Base-by-base conservation (phyloP, 139 green algal species). In the Coccomyxa sp. region DNA sequence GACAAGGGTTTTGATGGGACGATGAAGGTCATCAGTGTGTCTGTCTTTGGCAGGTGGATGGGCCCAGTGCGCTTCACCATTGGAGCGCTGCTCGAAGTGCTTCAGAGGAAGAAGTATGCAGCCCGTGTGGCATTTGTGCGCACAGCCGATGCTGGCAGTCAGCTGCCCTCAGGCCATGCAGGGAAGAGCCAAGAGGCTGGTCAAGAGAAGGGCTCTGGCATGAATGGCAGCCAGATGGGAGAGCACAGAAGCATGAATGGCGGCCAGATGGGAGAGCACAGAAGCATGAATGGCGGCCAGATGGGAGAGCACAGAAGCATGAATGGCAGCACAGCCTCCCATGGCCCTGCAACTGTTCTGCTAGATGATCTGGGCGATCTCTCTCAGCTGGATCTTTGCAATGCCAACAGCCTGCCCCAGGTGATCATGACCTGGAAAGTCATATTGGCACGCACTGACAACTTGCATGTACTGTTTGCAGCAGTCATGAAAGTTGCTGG, bases 31-130 rank as follows among this genome's bases (percentile, higher is more conserved):
- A 38, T 23, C 30, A 38, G 13, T 16, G 16, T 51, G 75, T 28
- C 32, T 38, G 25, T 10, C 75, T n/a, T 12, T 38, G 28, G 60
- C 82, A 94, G 89, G 83, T 96, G 91, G 91, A 87, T 97, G 88
- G 93, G 93, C 1, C 86, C 90, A 31, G 76, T 84, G 1, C 87
- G 93, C 7, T 96, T 96, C 87, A 92, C 90, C 12, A 14, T 93
- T 17, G 93, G 92, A 0, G 92, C 87, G 1, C 31, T 96, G n/a
- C 77, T 85, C 57, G 86, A 96, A 83, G 89, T 95, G 67, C 21
- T 95, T 66, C 67, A 76, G 16, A 58, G 86, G 60, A 77, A 74
- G 23, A 79, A 27, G 23, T 86, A 85, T 28, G 4, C 30, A 12
- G 67, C 67, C 0, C 45, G 66, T 0, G 76, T 91, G 13, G 87